Evolutionary conservation across 73 alveolate genomes (phyloP).

Genomic region (Paramecium tetraurelia): DNA sequence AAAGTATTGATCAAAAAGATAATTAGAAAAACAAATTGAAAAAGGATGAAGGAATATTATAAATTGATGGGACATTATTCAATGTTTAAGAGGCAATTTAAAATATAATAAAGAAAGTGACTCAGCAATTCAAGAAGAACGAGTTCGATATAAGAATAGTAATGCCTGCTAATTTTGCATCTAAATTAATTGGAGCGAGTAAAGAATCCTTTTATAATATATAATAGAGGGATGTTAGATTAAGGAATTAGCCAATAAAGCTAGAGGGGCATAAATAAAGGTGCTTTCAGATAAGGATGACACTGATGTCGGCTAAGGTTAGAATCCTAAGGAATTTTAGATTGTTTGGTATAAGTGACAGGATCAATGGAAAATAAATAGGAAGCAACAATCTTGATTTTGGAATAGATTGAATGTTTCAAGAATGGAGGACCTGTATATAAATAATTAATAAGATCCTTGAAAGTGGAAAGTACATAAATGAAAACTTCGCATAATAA

Average conservation of each 20-base stretch:
- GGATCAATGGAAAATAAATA: conserved; percentile 32
- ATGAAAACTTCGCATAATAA: conserved; percentile 56
- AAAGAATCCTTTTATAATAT: not conserved
- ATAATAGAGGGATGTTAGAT: conserved; percentile 55
- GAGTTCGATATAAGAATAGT: not conserved
- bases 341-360: conserved; percentile 52
- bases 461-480: conserved; percentile 61
- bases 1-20: not conserved
- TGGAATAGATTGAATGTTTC: conserved; percentile 52
- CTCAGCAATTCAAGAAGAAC: not conserved
- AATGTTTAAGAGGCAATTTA: conserved; percentile 14
- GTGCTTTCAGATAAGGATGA: conserved; percentile 54
- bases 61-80: not conserved
- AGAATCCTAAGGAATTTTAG: not conserved
- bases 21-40: not conserved
- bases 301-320: conserved; percentile 8
- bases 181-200: conserved; percentile 49
- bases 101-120: not conserved
- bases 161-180: conserved; percentile 29
- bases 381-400: conserved; percentile 53
- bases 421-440: conserved; percentile 61
- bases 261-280: conserved; percentile 58
- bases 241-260: conserved; percentile 50
- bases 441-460: conserved; percentile 4
- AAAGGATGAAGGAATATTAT: conserved; percentile 34